Evolutionary conservation across 1,284 basidiomycete genomes (phyloP).

Genomic region (Pseudozyma flocculosa): DNA sequence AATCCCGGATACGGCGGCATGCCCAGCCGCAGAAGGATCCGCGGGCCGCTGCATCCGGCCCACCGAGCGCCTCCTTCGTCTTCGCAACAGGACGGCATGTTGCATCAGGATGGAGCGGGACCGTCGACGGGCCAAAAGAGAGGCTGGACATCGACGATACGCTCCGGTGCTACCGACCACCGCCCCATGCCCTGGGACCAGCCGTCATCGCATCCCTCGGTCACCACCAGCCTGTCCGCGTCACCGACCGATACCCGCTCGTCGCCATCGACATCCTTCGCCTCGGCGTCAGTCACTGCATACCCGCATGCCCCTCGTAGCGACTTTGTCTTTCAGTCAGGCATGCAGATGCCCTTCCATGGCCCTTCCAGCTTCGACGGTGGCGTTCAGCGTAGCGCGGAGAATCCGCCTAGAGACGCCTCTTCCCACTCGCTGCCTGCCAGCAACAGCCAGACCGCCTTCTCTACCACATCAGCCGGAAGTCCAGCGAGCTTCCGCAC

Average conservation of each 20-base stretch:
- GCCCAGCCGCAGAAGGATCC: constrained; percentile 18
- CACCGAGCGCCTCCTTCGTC: constrained; percentile 12
- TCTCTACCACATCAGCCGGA: constrained; percentile 3
- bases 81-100: too few relatives aligned
- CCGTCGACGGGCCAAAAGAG: constrained; percentile 19
- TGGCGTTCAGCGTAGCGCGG: too few relatives aligned
- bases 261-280: constrained; percentile 5
- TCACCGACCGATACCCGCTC: too few relatives aligned
- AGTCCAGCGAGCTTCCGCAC: constrained; percentile 26
- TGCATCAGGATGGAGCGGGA: constrained; percentile 7
- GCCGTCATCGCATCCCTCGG: constrained; percentile 16
- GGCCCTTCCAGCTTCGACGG: background rate
- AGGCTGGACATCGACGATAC: constrained; percentile 17
- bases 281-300: too few relatives aligned
- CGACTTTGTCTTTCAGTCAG: constrained; percentile 24
- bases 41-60: constrained; percentile 23
- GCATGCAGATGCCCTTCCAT: constrained; percentile 10
- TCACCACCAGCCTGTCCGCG: too few relatives aligned
- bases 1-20: constrained; percentile 26
- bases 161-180: constrained; percentile 5
- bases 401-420: too few relatives aligned
- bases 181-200: constrained; percentile 25
- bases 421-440: constrained; percentile 15
- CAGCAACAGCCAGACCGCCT: constrained; percentile 17
- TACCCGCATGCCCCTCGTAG: constrained; percentile 6